Base-by-base conservation (phyloP, 495 filamentous ascomycete genomes). In the Penicillium pulvis region DNA sequence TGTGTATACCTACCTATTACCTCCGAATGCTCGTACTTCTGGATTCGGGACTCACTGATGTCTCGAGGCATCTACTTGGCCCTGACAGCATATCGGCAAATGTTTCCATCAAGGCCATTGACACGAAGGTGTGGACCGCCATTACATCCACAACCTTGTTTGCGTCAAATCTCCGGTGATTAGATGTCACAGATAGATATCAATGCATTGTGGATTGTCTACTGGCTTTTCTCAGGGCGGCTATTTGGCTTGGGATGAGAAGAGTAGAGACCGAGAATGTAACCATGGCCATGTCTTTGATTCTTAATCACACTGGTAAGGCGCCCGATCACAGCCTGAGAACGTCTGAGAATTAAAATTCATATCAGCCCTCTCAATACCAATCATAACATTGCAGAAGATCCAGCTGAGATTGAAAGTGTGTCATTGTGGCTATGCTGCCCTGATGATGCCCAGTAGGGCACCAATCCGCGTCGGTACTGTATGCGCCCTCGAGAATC, bases 401-500 rank as follows among this genome's bases (percentile, higher is more conserved):
- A 31, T 31, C 11, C 31, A 49, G 24, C 24, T 49, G 46, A 49
- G 24, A 19, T 49, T 49, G 6, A 49, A 30, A 49, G 16, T 49
- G 46, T 49, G 26, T 49, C 46, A 49, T 49, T 17, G 24, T 48
- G 39, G 39, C 39, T 41, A 41, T 41, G 39, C 16, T 31, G 16
- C 7, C 45, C 45, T 24, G 45, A 24, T 2, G 10, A 24, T 24
- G 6, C 4, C 20, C 9, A 7, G 23, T 28, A 47, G 23, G 45
- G 45, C 45, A 49, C 46, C 46, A 49, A 49, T 49, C 46, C 26
- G 26, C 23, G 5, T 24, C 26, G 16, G 3, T 28, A 8, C 23
- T 49, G 16, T 49, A 49, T 49, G 46, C 46, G 46, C 46, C 46
- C 26, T 30, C 23, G 45, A 10, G 46, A 49, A 7, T 31, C 33